Percentiles rank a stretch among this genome's conserved stretches.
Evolutionary conservation across 495 filamentous ascomycete species (phyloP).

Genomic region (Viridothelium virens): DNA sequence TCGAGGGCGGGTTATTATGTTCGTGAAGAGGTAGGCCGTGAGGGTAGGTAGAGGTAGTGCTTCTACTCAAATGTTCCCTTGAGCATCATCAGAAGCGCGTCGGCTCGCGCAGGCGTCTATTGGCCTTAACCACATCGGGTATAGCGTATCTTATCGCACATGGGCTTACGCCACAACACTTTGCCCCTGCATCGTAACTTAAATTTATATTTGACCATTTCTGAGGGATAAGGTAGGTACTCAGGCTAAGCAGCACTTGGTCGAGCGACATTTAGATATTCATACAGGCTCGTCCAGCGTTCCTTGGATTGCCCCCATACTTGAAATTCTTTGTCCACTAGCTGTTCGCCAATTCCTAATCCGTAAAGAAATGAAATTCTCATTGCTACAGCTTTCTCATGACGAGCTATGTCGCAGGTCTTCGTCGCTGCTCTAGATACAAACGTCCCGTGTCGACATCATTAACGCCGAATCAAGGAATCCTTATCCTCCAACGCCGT

Average conservation of each 20-base stretch:
- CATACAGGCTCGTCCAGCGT: too few species aligned
- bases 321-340: too few species aligned
- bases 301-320: background rate
- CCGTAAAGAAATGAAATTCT: background rate
- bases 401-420: background rate
- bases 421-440: background rate
- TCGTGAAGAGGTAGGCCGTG: background rate
- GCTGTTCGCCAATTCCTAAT: background rate
- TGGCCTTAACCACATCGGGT: background rate
- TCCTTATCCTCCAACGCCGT: slow-evolving; percentile 4
- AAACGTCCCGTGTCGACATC: background rate
- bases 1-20: background rate
- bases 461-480: background rate
- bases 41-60: background rate
- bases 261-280: too few species aligned
- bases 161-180: background rate
- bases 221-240: too few species aligned
- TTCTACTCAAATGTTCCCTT: background rate
- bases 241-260: too few species aligned
- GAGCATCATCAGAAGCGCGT: slow-evolving; percentile 5
- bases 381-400: slow-evolving; percentile 4
- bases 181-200: background rate
- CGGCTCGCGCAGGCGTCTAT: background rate
- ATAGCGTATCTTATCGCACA: background rate
- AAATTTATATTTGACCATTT: background rate